Conservation (phyloP, 352 stramenopile genomes). For the Phytopythium oedochilum region DNA sequence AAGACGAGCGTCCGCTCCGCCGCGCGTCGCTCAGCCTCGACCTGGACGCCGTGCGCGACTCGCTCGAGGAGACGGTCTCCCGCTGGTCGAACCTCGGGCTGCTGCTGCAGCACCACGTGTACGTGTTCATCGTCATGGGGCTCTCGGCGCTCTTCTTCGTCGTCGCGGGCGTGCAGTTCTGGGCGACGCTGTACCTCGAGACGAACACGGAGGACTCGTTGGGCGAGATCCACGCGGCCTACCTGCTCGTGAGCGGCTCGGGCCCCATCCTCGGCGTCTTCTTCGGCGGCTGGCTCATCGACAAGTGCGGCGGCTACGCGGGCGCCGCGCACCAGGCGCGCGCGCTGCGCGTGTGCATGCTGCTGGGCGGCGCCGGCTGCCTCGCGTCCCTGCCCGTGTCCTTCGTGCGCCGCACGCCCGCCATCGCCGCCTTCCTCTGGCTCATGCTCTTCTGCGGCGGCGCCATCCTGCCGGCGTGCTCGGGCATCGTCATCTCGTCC, state of each 20-base stretch:
- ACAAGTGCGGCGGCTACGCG: constrained; percentile 72
- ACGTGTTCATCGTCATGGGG: constrained; percentile 73
- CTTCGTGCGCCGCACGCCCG: constrained; percentile 55
- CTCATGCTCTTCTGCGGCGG: constrained; percentile 83
- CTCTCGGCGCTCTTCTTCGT: constrained; percentile 83
- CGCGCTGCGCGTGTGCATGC: constrained; percentile 68
- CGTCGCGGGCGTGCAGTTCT: constrained; percentile 78
- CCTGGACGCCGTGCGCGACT: constrained; percentile 17
- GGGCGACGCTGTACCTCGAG: constrained; percentile 80
- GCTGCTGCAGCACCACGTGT: constrained; percentile 60
- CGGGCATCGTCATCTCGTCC: constrained; percentile 80
- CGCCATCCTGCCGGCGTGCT: constrained; percentile 67
- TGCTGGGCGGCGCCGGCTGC: constrained; percentile 45
- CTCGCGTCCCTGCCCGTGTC: constrained; percentile 57
- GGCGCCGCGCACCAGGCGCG: constrained; percentile 59
- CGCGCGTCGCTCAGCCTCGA: constrained; percentile 4
- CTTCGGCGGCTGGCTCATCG: constrained; percentile 81
- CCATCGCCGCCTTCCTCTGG: constrained; percentile 74
- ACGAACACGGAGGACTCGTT: constrained; percentile 77
- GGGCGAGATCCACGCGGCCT: constrained; percentile 71
- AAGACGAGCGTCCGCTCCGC: neutral
- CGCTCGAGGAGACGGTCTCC: constrained; percentile 10
- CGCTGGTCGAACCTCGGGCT: constrained; percentile 45
- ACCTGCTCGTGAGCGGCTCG: constrained; percentile 70
- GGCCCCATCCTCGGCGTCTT: constrained; percentile 82